A percentile compares a stretch with the other conserved stretches of the same genome.
Evolutionary conservation across 805 yeast genomes (phyloP).

Genomic region (Saccharomycopsis babjevae): DNA sequence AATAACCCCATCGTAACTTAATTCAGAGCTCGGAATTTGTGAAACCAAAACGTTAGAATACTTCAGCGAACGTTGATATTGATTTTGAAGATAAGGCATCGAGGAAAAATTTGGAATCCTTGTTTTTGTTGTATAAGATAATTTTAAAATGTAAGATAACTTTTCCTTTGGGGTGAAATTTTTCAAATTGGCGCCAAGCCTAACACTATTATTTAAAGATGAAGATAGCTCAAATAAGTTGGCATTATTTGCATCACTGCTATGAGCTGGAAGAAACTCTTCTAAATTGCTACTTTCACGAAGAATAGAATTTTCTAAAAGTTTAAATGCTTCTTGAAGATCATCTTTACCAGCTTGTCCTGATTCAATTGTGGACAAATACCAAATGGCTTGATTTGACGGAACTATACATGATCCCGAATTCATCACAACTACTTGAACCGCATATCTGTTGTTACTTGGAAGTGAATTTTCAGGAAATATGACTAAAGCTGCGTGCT

Average conservation of each 20-base stretch:
- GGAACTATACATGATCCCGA: constrained; percentile 85
- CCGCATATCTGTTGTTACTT: constrained; percentile 55
- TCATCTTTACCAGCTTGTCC: constrained; percentile 63
- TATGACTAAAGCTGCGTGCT: constrained; percentile 77
- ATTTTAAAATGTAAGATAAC: constrained; percentile 48
- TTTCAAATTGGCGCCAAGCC: constrained; percentile 75
- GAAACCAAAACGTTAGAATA: constrained; percentile 24
- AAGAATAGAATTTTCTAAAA: constrained; percentile 69
- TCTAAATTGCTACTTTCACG: constrained; percentile 50
- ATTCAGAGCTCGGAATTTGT: constrained; percentile 73
- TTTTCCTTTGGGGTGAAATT: constrained; percentile 77
- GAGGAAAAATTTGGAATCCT: constrained; percentile 38
- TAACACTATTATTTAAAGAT: constrained; percentile 30
- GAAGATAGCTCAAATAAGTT: constrained; percentile 70
- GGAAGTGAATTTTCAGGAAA: constrained; percentile 82
- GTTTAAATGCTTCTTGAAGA: constrained; percentile 67
- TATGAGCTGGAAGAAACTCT: not conserved
- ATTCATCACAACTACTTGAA: constrained; percentile 82
- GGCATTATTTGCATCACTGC: constrained; percentile 35
- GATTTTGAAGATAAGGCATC: not conserved
- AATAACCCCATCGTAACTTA: constrained; percentile 85
- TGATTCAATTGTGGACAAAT: constrained; percentile 66
- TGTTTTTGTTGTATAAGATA: constrained; percentile 51
- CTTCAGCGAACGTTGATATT: not conserved
- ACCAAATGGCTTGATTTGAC: constrained; percentile 82